Evolutionary conservation across 2,329 filamentous ascomycete species (phyloP).

Genomic region (Aurifilum marmelostoma): DNA sequence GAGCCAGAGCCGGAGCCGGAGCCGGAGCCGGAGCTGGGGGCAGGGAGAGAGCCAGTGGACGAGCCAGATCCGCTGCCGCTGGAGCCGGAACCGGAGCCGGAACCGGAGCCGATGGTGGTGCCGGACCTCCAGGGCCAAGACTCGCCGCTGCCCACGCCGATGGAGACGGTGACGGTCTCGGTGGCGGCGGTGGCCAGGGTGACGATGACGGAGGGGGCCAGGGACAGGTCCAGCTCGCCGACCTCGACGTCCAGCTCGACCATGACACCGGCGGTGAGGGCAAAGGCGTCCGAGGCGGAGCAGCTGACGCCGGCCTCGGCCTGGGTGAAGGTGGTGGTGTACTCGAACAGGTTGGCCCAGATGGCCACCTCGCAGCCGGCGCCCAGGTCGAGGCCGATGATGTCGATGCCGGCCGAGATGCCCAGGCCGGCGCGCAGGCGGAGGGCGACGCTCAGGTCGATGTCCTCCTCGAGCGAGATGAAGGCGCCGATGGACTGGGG

Average conservation of each 20-base stretch:
- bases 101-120: slow-evolving; percentile 6
- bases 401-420: slow-evolving; percentile 33
- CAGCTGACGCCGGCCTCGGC: slow-evolving; percentile 24
- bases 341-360: slow-evolving; percentile 39
- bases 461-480: slow-evolving; percentile 33
- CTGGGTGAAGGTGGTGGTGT: slow-evolving; percentile 34
- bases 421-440: slow-evolving; percentile 36
- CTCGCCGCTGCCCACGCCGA: slow-evolving; percentile 20
- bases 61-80: slow-evolving; percentile 8
- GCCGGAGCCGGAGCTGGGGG: slow-evolving; percentile 19
- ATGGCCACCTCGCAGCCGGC: slow-evolving; percentile 36
- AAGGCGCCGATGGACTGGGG: slow-evolving; percentile 32
- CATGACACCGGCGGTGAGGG: slow-evolving; percentile 34
- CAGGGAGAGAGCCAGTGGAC: slow-evolving; percentile 14
- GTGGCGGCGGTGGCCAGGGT: slow-evolving; percentile 33
- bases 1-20: slow-evolving; percentile 12
- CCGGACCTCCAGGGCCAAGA: slow-evolving; percentile 25
- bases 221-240: slow-evolving; percentile 32
- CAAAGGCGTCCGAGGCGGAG: slow-evolving; percentile 33
- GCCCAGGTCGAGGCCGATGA: slow-evolving; percentile 33
- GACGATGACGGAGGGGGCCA: slow-evolving; percentile 36
- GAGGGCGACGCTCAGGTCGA: slow-evolving; percentile 35
- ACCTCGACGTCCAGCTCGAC: slow-evolving; percentile 34
- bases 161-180: slow-evolving; percentile 31
- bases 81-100: slow-evolving; percentile 14